Conservation (phyloP, 108 stramenopile species). For the Cyclotella baltica region DNA sequence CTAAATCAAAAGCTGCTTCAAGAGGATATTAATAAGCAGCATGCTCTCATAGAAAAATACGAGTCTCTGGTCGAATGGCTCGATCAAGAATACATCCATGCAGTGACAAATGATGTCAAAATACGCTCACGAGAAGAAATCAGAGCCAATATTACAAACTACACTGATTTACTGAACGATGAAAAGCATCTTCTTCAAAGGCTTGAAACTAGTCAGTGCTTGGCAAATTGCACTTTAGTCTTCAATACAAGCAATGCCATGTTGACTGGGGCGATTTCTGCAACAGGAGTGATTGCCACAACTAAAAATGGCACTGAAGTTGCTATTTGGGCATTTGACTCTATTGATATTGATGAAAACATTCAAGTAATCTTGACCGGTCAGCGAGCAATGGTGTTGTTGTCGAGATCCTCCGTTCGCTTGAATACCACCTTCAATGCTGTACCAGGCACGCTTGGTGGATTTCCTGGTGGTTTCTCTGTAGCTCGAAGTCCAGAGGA, state of each 20-base stretch:
- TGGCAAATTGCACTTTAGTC: constrained; percentile 56
- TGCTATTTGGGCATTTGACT: constrained; percentile 79
- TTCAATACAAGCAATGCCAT: constrained; percentile 78
- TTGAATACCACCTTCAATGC: constrained; percentile 66
- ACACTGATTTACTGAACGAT: constrained; percentile 17
- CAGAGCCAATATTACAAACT: constrained; percentile 46
- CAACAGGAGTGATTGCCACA: constrained; percentile 58
- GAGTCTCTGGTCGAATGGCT: constrained; percentile 46
- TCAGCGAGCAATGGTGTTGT: constrained; percentile 74
- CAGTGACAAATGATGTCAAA: constrained; percentile 44
- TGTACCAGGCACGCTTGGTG: constrained; percentile 72
- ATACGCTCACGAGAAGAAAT: constrained; percentile 47
- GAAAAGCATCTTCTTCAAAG: constrained; percentile 26
- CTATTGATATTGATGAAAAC: constrained; percentile 76
- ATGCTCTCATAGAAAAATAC: constrained; percentile 33
- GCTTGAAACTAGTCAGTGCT: constrained; percentile 61
- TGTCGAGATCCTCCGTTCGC: constrained; percentile 64
- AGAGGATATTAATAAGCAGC: constrained; percentile 48
- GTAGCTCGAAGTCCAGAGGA: constrained; percentile 56
- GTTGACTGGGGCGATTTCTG: constrained; percentile 64
- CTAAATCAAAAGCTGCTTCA: constrained; percentile 50
- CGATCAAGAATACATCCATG: constrained; percentile 48
- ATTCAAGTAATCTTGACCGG: constrained; percentile 69
- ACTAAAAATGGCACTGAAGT: constrained; percentile 75
- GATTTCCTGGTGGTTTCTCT: constrained; percentile 81